Evolutionary conservation across 192 early-diverging fungal genomes (phyloP).

Genomic region (Backusella westeae): DNA sequence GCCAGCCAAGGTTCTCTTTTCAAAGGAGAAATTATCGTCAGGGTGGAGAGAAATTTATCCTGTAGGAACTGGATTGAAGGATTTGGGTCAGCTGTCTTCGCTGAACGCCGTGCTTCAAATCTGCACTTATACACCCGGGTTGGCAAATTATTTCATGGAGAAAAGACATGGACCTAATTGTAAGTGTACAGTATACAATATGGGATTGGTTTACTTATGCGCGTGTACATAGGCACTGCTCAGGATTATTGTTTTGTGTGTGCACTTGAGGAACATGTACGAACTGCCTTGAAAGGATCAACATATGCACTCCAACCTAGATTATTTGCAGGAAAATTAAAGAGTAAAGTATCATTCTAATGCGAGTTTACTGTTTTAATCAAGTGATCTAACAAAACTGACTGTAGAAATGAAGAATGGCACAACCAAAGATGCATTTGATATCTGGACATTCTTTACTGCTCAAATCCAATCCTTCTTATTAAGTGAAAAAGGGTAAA

Average conservation of each 20-base stretch:
- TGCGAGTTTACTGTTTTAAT: no score
- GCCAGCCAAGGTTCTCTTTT: conserved; percentile 56
- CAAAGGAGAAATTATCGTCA: conserved; percentile 52
- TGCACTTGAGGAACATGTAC: conserved; percentile 69
- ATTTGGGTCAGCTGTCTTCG: conserved; percentile 76
- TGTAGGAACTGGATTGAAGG: conserved; percentile 67
- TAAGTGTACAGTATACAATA: conserved; percentile 27
- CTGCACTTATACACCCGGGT: conserved; percentile 70
- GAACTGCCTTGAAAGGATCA: conserved; percentile 48
- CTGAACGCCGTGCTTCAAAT: conserved; percentile 75
- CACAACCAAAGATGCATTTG: conserved; percentile 83
- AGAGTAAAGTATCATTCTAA: conserved; percentile 40
- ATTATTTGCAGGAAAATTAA: conserved; percentile 61
- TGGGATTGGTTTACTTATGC: not conserved
- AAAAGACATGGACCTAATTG: conserved; percentile 64
- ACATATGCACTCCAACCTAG: conserved; percentile 27
- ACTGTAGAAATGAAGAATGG: conserved; percentile 68
- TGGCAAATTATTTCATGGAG: conserved; percentile 66
- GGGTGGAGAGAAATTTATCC: conserved; percentile 60
- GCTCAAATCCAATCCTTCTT: conserved; percentile 66
- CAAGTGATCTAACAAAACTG: conserved; percentile 26
- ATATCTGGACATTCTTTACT: conserved; percentile 70
- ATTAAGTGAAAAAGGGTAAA: conserved; percentile 47
- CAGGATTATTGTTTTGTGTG: conserved; percentile 77
- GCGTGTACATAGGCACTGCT: conserved; percentile 26